A percentile compares a stretch with the other conserved stretches of the same genome.
phyloP scores from a whole-genome alignment of 202 grass and related monocot species.

The Panicum hallii region DNA sequence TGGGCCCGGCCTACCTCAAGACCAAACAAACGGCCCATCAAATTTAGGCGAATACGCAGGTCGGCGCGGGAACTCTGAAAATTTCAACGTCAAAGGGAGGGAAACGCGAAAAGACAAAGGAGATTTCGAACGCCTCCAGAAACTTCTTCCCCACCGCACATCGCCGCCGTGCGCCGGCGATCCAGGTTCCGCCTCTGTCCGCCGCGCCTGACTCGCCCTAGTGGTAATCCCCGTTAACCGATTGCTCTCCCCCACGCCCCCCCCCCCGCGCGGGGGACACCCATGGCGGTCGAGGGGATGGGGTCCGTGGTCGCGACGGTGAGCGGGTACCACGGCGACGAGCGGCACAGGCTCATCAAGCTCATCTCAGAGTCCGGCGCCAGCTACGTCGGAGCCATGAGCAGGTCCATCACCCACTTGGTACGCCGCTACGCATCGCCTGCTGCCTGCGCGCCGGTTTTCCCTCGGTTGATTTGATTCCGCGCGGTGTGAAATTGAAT shows the following conservation, averaged over 20 bases:
- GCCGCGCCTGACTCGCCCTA: neutral
- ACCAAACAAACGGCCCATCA: neutral
- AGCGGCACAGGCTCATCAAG: slow-evolving; percentile 86
- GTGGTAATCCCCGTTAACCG: neutral
- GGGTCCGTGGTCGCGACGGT: slow-evolving; percentile 74
- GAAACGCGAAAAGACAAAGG: neutral
- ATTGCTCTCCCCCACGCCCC: no score
- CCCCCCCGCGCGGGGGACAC: neutral
- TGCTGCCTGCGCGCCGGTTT: neutral
- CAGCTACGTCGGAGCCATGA: slow-evolving; percentile 84
- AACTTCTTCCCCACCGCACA: neutral
- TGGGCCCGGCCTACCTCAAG: neutral
- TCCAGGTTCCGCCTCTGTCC: neutral
- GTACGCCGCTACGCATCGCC: slow-evolving; percentile 29
- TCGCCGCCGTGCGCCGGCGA: slow-evolving; percentile 23
- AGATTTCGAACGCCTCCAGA: neutral
- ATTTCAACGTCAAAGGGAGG: slow-evolving; percentile 21
- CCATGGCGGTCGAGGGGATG: slow-evolving; percentile 72
- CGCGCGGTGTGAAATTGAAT: neutral
- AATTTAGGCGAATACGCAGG: no score
- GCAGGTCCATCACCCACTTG: slow-evolving; percentile 87
- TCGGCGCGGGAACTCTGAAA: neutral
- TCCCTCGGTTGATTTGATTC: neutral
- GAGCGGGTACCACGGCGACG: slow-evolving; percentile 80
- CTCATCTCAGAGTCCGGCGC: slow-evolving; percentile 82